Percentiles rank a stretch among this genome's conserved stretches.
phyloP scores from a whole-genome alignment of 805 yeast genomes.

The Lachancea dasiensis region DNA sequence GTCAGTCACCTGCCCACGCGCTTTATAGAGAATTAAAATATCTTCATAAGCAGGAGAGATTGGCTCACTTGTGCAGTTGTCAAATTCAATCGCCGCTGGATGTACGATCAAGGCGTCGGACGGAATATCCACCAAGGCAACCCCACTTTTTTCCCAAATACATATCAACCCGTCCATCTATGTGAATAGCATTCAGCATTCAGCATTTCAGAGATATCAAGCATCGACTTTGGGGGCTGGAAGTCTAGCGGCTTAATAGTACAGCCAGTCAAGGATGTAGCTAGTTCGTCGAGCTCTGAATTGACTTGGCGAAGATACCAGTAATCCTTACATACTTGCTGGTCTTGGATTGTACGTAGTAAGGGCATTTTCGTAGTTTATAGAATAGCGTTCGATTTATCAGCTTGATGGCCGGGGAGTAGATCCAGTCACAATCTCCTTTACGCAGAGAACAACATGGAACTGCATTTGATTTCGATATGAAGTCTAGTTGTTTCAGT shows the following conservation, averaged over 20 bases:
- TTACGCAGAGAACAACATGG: neutral
- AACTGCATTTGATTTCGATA: neutral
- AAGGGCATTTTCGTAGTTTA: neutral
- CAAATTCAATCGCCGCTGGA: slow-evolving; percentile 2
- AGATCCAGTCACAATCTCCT: no score
- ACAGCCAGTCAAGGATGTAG: no score
- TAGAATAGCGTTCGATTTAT: neutral
- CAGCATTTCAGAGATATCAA: no score
- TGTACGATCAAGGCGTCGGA: neutral
- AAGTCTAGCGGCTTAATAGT: no score
- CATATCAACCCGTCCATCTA: slow-evolving; percentile 1
- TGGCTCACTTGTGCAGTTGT: slow-evolving; percentile 7
- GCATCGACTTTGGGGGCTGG: no score
- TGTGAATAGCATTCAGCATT: neutral
- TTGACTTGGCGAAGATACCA: no score
- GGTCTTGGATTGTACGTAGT: no score
- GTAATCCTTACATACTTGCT: no score
- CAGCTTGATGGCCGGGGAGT: no score
- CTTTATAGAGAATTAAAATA: neutral
- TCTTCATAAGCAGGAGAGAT: slow-evolving; percentile 3
- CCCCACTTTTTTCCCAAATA: slow-evolving; percentile 3
- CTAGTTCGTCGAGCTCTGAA: no score
- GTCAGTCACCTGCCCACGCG: slow-evolving; percentile 6
- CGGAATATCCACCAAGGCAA: slow-evolving; percentile 2
- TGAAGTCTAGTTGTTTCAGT: neutral